A percentile compares a stretch with the other conserved stretches of the same genome.
These are phyloP conservation scores for Pseudohalonectria lignicola DNA, from an alignment of 2,329 filamentous ascomycete species.

Conservation along the genomic window DNA sequence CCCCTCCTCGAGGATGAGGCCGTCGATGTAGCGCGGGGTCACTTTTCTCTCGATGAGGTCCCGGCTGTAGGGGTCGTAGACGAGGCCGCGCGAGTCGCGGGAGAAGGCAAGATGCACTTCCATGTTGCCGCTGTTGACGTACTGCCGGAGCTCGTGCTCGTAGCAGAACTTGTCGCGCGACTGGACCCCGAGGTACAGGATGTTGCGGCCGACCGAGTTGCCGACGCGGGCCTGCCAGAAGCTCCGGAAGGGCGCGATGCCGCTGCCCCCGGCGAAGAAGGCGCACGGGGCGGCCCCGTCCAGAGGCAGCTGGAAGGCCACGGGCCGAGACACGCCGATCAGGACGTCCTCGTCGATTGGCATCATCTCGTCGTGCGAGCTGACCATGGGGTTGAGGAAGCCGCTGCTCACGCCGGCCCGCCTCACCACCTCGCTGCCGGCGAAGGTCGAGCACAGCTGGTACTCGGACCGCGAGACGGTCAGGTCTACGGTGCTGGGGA, in stretches of 20 bases:
- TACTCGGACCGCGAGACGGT: conserved; percentile 40
- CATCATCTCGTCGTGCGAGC: conserved; percentile 24
- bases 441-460: conserved; percentile 30
- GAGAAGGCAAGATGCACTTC: conserved; percentile 43
- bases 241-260: conserved; percentile 40
- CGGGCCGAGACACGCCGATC: conserved; percentile 38
- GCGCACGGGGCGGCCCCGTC: conserved; percentile 37
- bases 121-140: conserved; percentile 33
- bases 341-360: conserved; percentile 33
- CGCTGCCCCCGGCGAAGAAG: conserved; percentile 41
- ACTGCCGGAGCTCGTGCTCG: conserved; percentile 33
- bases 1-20: conserved; percentile 38
- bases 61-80: conserved; percentile 25
- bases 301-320: conserved; percentile 39
- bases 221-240: conserved; percentile 39
- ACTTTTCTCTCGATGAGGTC: conserved; percentile 38
- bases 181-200: conserved; percentile 40
- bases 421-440: conserved; percentile 16
- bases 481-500: conserved; percentile 38
- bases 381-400: conserved; percentile 38
- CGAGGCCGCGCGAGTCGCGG: conserved; percentile 33
- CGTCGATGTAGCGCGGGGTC: conserved; percentile 39
- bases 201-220: conserved; percentile 29
- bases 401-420: conserved; percentile 39
- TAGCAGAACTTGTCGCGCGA: conserved; percentile 40